Percentiles rank a stretch among this genome's conserved stretches.
These are phyloP conservation scores for Entoloma clypeatum DNA, from an alignment of 1,284 basidiomycete genomes.

Conservation along the genomic window DNA sequence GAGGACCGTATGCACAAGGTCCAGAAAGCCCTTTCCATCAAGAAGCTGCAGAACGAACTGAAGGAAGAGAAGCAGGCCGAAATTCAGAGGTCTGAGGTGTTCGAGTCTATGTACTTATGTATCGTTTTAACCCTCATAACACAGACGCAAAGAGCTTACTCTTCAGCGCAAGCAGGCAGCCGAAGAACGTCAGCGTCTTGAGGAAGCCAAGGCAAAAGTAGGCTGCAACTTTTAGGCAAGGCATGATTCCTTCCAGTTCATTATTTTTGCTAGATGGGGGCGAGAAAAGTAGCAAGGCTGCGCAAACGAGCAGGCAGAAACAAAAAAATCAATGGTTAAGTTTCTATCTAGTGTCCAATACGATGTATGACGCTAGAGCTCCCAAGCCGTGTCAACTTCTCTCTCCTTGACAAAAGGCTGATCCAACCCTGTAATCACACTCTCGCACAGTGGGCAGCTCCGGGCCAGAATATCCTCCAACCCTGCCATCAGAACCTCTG, in stretches of 20 bases:
- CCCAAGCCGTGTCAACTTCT: slow-evolving; percentile 82
- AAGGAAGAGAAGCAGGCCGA: slow-evolving; percentile 74
- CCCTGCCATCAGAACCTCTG: slow-evolving; percentile 71
- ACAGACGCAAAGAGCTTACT: slow-evolving; percentile 63
- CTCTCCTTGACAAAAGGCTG: slow-evolving; percentile 79
- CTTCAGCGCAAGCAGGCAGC: slow-evolving; percentile 64
- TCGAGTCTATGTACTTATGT: slow-evolving; percentile 1
- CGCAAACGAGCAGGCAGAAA: slow-evolving; percentile 67
- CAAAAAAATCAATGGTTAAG: slow-evolving; percentile 73
- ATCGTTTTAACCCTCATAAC: slow-evolving; percentile 4
- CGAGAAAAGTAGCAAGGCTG: slow-evolving; percentile 66
- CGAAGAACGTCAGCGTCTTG: slow-evolving; percentile 65
- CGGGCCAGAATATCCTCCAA: slow-evolving; percentile 85
- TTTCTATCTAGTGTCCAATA: neutral
- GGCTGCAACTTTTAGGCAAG: slow-evolving; percentile 18
- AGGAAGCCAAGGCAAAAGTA: slow-evolving; percentile 72
- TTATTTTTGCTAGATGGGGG: slow-evolving; percentile 59
- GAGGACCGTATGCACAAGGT: slow-evolving; percentile 65
- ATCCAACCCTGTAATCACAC: slow-evolving; percentile 80
- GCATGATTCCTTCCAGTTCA: slow-evolving; percentile 7
- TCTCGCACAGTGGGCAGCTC: slow-evolving; percentile 89
- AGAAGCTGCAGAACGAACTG: slow-evolving; percentile 67
- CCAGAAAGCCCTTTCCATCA: slow-evolving; percentile 61
- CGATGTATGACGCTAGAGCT: slow-evolving; percentile 44
- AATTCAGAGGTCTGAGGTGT: slow-evolving; percentile 45